Evolutionary conservation across 2,329 filamentous ascomycete genomes (phyloP), one percentile per base, ranked within the genome.

Genomic region (Trichoderma harzianum): DNA sequence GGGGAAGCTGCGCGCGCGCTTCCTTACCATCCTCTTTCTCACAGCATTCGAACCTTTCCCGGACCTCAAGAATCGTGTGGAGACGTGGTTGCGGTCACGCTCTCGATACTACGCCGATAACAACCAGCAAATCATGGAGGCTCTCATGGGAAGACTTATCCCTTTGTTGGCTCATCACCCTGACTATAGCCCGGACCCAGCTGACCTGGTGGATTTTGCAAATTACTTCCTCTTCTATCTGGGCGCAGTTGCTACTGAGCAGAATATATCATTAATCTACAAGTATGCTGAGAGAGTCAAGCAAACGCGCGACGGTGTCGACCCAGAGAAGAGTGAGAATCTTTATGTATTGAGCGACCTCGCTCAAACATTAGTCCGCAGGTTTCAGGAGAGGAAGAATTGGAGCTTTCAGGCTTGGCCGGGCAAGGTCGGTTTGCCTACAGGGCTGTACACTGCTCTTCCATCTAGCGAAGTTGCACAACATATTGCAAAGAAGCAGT

Each of bases 281-380:
- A 94, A 96, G 80, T 93, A 98, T 73, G 94, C 94, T 14, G 95
- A 98, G 81, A 90, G 94, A 11, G 91, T 97, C 69, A 99, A 99
- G 85, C 93, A 95, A 80, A 93, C 95, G 11, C 88, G 89, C 55
- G 96, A 99, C 79, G 92, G 89, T 14, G 89, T 98, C 73, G 87
- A 88, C 28, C 87, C 89, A 0, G 83, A 86, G 1, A 85, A 87
- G 72, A 93, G 91, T 76, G 90, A 94, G 71, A 90, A 91, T 73
- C 86, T 99, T 1, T 97, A 98, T 79, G 90, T 95, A 7, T 83
- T 99, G 47, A 95, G 93, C 66, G 96, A 99, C 80, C 87, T 99
- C 11, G 90, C 95, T 0, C 93, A 96, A 80, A 88, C 91, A 3
- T 87, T 95, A 14, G 92, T 98, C 72, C 89, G 93, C 62, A 91